Evolutionary conservation across 2,329 filamentous ascomycete genomes (phyloP), one percentile per base, ranked within the genome.

Genomic region (Botrytis deweyae): DNA sequence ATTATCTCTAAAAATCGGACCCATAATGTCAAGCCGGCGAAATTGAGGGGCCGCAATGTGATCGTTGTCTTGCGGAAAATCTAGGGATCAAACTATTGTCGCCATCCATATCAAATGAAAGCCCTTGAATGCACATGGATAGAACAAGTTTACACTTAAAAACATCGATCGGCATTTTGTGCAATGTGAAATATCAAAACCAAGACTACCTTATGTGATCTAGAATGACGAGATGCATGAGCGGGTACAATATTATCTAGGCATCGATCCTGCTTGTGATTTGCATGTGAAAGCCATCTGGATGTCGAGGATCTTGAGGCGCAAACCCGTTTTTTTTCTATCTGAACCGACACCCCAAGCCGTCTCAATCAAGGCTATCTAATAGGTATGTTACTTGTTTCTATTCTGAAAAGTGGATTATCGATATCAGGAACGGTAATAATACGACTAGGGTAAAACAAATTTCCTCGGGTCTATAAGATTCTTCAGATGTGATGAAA

Each of bases 41-140:
- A 52, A 52, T 67, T 67, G 64, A 38, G 64, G 64, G 22, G n/a
- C 65, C 65, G 36, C 65, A 55, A n/a, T 40, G 25, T 40, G 46
- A 22, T 68, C 36, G 33, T 40, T 55, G 46, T 40, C 46, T n/a
- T 55, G 22, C 25, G 18, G 36, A 40, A 29, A 14, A 49, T 55
- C 9, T 36, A 67, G 38, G 33, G 22, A 16, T n/a, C 36, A 25
- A 55, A 49, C 52, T 40, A 4, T 7, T 9, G 38, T 29, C 46
- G 18, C 46, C 25, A 40, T 68, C 22, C n/a, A 40, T 52, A 67
- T 52, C 33, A 18, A 52, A 55, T 36, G 18, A 40, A 55, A 68
- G 16, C 25, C 12, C 5, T 29, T 3, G 46, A 55, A 40, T 46
- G n/a, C 22, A 38, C 46, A 18, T 20, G 4, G 33, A 38, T 38